Base-by-base conservation (phyloP, 495 filamentous ascomycete genomes). In the Penicillium samsonianum region DNA sequence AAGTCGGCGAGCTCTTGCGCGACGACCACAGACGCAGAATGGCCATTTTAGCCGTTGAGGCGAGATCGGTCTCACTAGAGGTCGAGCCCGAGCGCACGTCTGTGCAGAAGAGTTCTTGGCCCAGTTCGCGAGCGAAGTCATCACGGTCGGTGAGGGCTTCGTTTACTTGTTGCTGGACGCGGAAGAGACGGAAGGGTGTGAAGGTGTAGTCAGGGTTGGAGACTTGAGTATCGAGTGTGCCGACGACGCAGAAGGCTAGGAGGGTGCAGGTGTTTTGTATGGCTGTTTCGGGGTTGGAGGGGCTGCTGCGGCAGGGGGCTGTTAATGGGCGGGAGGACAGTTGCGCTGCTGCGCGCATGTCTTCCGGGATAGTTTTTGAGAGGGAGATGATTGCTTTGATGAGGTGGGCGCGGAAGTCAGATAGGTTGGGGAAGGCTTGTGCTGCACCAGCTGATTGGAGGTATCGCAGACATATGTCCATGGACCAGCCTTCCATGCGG, bases 141-240 rank as follows among this genome's bases (percentile, higher is more conserved):
- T 77, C 77, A 20, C 79, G 76, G 56, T 85, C 82, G 1, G 74
- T 70, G 31, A 75, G 62, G 41, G 65, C 69, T 30, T 73, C 69
- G 67, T 85, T 81, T 9, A 80, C 72, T 50, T 84, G 82, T 59
- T 86, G 82, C 52, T 82, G 79, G 26, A 73, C 68, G 40, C 77
- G 76, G 76, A 86, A 87, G 55, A 87, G 80, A 14, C 76, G 78
- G 30, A 83, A 69, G 2, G 84, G 82, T 1, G 73, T 73, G 50
- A 81, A 81, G 31, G 64, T 66, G 69, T 74, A 69, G 50, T 75
- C 58, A 58, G 74, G 57, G 48, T 75, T 71, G 31, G 68, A 60
- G 44, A 72, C 62, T 57, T 70, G 68, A 22, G 68, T 72, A 64
- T 79, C 67, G 59, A 87, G 74, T 9, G 79, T 73, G 57, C 82